phyloP scores from a whole-genome alignment of 352 stramenopile genomes.

The Globisporangium irregulare region DNA sequence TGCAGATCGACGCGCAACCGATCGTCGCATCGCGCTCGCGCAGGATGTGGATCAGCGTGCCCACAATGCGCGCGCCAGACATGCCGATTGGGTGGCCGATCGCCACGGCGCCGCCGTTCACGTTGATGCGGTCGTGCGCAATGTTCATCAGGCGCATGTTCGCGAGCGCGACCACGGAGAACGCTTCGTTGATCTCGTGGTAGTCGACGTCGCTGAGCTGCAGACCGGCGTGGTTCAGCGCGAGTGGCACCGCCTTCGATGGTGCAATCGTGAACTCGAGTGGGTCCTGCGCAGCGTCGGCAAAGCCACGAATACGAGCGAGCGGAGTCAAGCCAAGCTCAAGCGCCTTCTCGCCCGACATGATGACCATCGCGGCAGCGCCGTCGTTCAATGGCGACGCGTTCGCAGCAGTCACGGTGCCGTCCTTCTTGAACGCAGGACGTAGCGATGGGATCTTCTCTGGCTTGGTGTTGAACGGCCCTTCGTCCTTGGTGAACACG shows the following conservation, averaged over 20 bases:
- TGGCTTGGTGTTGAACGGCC: constrained; percentile 88
- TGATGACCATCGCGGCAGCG: constrained; percentile 94
- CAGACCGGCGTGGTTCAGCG: constrained; percentile 90
- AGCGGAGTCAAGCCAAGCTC: constrained; percentile 75
- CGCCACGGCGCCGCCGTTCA: constrained; percentile 93
- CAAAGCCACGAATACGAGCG: constrained; percentile 79
- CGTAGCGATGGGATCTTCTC: constrained; percentile 90
- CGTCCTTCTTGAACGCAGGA: constrained; percentile 95
- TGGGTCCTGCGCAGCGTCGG: constrained; percentile 84
- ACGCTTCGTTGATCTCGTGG: constrained; percentile 99
- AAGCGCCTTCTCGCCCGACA: constrained; percentile 89
- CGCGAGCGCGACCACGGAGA: constrained; percentile 95
- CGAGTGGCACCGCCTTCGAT: constrained; percentile 92
- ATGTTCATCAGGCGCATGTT: constrained; percentile 96
- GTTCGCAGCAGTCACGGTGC: constrained; percentile 97
- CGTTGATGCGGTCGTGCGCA: constrained; percentile 92
- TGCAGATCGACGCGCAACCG: constrained; percentile 97
- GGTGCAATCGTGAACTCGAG: constrained; percentile 97
- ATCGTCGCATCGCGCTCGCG: constrained; percentile 94
- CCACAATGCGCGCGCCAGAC: constrained; percentile 93
- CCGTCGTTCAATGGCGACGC: constrained; percentile 97
- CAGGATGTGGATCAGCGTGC: constrained; percentile 93
- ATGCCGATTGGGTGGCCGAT: constrained; percentile 84
- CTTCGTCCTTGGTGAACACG: constrained; percentile 90
- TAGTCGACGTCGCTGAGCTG: constrained; percentile 94